These are phyloP conservation scores for Cutaneotrichosporon mucoides DNA, from an alignment of 1,284 basidiomycete genomes.

Conservation along the genomic window DNA sequence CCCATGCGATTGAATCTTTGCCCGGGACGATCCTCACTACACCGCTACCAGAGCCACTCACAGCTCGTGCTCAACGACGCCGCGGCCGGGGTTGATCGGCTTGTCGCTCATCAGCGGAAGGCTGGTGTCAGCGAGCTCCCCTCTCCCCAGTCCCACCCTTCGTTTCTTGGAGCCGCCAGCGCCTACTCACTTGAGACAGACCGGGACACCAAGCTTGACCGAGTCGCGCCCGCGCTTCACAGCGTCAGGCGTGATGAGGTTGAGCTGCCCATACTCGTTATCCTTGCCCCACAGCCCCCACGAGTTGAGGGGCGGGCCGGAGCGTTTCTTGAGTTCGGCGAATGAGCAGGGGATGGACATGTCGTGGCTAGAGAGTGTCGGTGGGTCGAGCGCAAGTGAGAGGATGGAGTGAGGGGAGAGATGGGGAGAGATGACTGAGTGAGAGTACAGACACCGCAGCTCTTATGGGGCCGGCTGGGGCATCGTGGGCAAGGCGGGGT, in stretches of 20 bases:
- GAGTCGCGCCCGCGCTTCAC: constrained; percentile 26
- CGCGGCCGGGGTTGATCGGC: constrained; percentile 9
- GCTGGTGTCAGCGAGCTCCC: constrained; percentile 5
- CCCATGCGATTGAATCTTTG: too few species aligned
- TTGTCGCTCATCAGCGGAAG: constrained; percentile 12
- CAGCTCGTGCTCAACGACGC: constrained; percentile 21
- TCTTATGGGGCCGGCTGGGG: too few species aligned
- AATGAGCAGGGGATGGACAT: constrained; percentile 6
- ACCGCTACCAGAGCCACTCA: constrained; percentile 12
- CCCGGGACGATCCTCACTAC: too few species aligned
- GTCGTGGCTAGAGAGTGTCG: neutral
- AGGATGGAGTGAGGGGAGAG: too few species aligned
- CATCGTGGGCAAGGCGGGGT: too few species aligned
- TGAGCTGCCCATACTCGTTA: constrained; percentile 34
- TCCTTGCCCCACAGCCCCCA: constrained; percentile 33
- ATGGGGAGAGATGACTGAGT: too few species aligned
- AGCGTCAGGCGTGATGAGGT: constrained; percentile 30
- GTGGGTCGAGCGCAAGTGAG: too few species aligned
- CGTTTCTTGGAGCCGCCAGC: too few species aligned
- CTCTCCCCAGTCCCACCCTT: too few species aligned
- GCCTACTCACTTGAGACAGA: constrained; percentile 31
- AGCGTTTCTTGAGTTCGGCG: constrained; percentile 12
- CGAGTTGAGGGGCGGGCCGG: constrained; percentile 31
- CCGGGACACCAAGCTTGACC: constrained; percentile 26
- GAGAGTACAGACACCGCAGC: too few species aligned